Base-by-base conservation (phyloP, 306 rosid species). In the Casuarina equisetifolia region DNA sequence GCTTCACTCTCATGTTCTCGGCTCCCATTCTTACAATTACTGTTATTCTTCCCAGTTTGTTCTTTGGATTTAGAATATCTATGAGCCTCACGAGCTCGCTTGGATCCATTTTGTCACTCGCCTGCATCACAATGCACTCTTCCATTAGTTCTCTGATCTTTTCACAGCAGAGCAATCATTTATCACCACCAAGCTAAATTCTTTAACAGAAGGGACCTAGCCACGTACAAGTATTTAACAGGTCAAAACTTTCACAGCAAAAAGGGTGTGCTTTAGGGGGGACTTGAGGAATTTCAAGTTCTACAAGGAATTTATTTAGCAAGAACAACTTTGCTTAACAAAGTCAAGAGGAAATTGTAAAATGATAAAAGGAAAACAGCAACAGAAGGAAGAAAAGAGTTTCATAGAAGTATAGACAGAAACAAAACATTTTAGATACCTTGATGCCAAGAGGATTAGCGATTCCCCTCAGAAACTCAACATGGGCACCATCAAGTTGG, bases 21-120 rank as follows among this genome's bases (percentile, higher is more conserved):
- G 84, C 87, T 72, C 87, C 87, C 87, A 84, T 84, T 76, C 87
- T 76, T 59, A 80, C 84, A 35, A 84, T 80, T 58, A 84, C 69
- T n/a, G 73, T 57, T 53, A 84, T 76, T 45, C 87, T 84, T 76
- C 84, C 84, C 9, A 82, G 77, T 39, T 76, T 84, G 76, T 84
- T 84, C 40, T 70, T 76, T 36, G 84, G 87, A 53, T 84, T 84
- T 25, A 84, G 64, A 80, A 84, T 84, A 35, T 80, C 84, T 19
- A 84, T 80, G 11, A 84, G 87, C 76, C 62, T 80, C 13, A 84
- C 84, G 59, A 84, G 78, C 39, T 84, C 87, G 42, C 59, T 77
- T 4, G 87, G 87, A 77, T 84, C 84, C 87, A 84, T 84, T 75
- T 84, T 84, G 69, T 84, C 84, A 73, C 87, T 84, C 54, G 68